A percentile compares a stretch with the other conserved stretches of the same genome.
Evolutionary conservation across 2,329 filamentous ascomycete genomes (phyloP).

Genomic region (Nannizzia gypsea): DNA sequence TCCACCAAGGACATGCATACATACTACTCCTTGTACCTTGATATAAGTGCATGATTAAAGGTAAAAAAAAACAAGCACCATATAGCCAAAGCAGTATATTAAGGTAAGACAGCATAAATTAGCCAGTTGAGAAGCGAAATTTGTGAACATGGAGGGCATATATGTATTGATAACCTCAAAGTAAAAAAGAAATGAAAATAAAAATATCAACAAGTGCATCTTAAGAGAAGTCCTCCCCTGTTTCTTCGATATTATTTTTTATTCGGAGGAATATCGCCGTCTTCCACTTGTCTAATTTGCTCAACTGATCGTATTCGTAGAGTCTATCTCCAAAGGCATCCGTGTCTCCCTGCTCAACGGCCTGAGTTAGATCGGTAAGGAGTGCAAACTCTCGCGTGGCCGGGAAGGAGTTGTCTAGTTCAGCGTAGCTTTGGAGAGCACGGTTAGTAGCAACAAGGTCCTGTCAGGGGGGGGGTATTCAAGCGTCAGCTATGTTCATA

Average conservation of each 20-base stretch:
- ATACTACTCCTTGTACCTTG: neutral
- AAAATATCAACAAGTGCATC: neutral
- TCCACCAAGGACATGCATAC: neutral
- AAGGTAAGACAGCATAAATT: neutral
- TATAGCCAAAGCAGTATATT: neutral
- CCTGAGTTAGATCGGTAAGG: slow-evolving; percentile 61
- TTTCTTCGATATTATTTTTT: slow-evolving; percentile 69
- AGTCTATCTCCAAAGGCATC: slow-evolving; percentile 76
- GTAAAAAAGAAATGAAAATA: neutral
- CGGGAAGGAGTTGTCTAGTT: slow-evolving; percentile 65
- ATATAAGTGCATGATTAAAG: neutral
- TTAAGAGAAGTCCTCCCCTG: slow-evolving; percentile 57
- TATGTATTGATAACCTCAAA: slow-evolving; percentile 4
- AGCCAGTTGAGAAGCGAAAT: neutral
- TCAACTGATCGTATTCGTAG: slow-evolving; percentile 83
- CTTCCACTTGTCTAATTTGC: slow-evolving; percentile 96
- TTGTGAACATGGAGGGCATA: slow-evolving; percentile 11
- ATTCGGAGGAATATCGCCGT: slow-evolving; percentile 69
- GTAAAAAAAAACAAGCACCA: neutral
- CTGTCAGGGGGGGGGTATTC: slow-evolving; percentile 18
- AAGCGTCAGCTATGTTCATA: neutral
- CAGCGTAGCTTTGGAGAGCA: slow-evolving; percentile 70
- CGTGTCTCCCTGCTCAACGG: slow-evolving; percentile 65
- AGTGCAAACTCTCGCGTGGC: slow-evolving; percentile 71
- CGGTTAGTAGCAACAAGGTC: slow-evolving; percentile 69